phyloP scores from a whole-genome alignment of 768 basidiomycete genomes.

The Tulasnella sp. region DNA sequence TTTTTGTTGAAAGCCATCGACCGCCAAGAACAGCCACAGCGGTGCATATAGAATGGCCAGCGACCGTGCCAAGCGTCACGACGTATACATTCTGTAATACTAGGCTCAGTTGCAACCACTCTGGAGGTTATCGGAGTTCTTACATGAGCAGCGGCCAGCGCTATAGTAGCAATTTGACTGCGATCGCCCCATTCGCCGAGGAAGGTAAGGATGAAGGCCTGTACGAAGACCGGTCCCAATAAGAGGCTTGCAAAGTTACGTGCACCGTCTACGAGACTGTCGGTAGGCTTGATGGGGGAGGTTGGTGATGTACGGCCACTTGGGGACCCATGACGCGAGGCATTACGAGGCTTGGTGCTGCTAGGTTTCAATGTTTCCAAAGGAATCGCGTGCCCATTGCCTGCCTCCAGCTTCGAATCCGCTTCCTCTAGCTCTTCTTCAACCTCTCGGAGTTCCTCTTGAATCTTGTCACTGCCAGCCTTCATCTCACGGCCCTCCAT shows the following conservation, averaged over 20 bases:
- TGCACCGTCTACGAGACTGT: constrained; percentile 42
- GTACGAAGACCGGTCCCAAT: constrained; percentile 87
- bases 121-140: constrained; percentile 22
- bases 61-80: constrained; percentile 77
- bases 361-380: constrained; percentile 72
- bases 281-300: background rate
- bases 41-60: constrained; percentile 82
- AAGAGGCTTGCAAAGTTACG: constrained; percentile 74
- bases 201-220: constrained; percentile 89
- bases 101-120: background rate
- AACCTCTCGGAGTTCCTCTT: constrained; percentile 94
- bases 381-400: constrained; percentile 38
- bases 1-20: constrained; percentile 81
- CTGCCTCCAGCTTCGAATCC: constrained; percentile 35
- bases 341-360: background rate
- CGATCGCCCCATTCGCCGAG: constrained; percentile 99
- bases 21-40: constrained; percentile 87
- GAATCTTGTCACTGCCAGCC: constrained; percentile 62
- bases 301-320: background rate
- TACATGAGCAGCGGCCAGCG: constrained; percentile 89
- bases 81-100: constrained; percentile 70
- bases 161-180: constrained; percentile 95
- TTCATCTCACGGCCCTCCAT: constrained; percentile 74
- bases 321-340: constrained; percentile 3
- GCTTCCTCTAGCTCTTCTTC: constrained; percentile 85